These are phyloP conservation scores for Henckelia pumila DNA, from an alignment of 257 asterid genomes.

Conservation along the genomic window DNA sequence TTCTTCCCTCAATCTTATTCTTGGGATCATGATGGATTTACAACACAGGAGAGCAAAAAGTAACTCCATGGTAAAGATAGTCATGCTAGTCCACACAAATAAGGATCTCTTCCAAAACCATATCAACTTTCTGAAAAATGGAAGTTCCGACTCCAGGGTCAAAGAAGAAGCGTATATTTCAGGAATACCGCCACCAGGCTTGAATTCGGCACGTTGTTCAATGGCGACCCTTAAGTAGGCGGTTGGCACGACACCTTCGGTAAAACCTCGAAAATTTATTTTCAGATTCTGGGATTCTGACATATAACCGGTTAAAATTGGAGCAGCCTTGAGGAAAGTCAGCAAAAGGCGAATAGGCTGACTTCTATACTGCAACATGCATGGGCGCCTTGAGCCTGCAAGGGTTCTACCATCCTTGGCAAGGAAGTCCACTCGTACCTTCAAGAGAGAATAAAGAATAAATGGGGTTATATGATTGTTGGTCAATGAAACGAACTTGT, in stretches of 20 bases:
- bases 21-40: constrained; percentile 63
- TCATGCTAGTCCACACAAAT: constrained; percentile 78
- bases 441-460: constrained; percentile 16
- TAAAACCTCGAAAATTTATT: constrained; percentile 49
- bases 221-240: constrained; percentile 61
- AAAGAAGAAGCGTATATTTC: constrained; percentile 70
- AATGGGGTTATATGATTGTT: constrained; percentile 11
- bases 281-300: constrained; percentile 71
- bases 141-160: constrained; percentile 68
- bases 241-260: constrained; percentile 62
- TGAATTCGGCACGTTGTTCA: constrained; percentile 78
- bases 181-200: constrained; percentile 70
- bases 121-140: constrained; percentile 46
- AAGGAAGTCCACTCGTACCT: constrained; percentile 83
- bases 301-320: constrained; percentile 66
- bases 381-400: constrained; percentile 59
- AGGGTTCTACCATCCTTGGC: constrained; percentile 52
- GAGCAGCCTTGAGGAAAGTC: constrained; percentile 64
- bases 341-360: constrained; percentile 57
- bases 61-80: constrained; percentile 56
- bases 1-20: constrained; percentile 43
- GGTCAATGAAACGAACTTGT: not conserved
- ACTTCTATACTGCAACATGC: constrained; percentile 74
- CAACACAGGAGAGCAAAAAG: constrained; percentile 66
- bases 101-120: constrained; percentile 86